Evolutionary conservation across 208 protist species (phyloP).

Genomic region (Wallacemonas sp.): DNA sequence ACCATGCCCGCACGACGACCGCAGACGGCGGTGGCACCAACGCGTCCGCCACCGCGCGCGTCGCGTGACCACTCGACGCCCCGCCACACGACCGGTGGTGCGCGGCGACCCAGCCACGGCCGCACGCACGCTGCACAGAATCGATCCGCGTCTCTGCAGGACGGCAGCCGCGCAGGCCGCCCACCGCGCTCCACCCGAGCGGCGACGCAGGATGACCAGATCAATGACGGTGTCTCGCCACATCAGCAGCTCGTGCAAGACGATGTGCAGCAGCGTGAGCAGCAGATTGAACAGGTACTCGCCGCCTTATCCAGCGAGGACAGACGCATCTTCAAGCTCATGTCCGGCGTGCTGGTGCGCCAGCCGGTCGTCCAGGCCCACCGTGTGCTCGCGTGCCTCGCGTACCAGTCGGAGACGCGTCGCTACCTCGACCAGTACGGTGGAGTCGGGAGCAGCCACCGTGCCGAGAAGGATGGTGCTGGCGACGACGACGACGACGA

Average conservation of each 20-base stretch:
- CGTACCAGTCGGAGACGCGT: constrained; percentile 14
- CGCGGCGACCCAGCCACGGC: not conserved
- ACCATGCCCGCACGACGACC: constrained; percentile 1
- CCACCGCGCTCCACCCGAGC: not conserved
- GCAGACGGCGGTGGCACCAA: not conserved
- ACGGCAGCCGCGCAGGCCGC: not conserved
- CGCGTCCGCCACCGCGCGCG: not conserved
- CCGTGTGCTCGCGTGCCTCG: constrained; percentile 4
- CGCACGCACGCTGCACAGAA: not conserved
- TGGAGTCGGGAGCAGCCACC: not conserved
- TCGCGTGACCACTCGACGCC: not conserved
- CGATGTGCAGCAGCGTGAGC: constrained; percentile 14
- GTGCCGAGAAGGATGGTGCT: not conserved
- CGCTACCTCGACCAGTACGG: constrained; percentile 15
- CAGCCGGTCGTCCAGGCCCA: constrained; percentile 9
- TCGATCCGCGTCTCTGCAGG: constrained; percentile 1
- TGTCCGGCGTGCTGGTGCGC: constrained; percentile 16
- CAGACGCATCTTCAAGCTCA: constrained; percentile 14
- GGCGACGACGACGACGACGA: constrained; percentile 4
- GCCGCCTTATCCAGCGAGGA: constrained; percentile 14
- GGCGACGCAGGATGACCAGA: too few relatives aligned
- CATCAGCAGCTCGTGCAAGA: not conserved
- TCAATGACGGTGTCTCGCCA: too few relatives aligned
- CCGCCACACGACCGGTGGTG: not conserved
- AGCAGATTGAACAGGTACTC: constrained; percentile 1